Evolutionary conservation across 2,329 filamentous ascomycete species (phyloP).

Genomic region (Pseudocercospora pini-densiflorae): DNA sequence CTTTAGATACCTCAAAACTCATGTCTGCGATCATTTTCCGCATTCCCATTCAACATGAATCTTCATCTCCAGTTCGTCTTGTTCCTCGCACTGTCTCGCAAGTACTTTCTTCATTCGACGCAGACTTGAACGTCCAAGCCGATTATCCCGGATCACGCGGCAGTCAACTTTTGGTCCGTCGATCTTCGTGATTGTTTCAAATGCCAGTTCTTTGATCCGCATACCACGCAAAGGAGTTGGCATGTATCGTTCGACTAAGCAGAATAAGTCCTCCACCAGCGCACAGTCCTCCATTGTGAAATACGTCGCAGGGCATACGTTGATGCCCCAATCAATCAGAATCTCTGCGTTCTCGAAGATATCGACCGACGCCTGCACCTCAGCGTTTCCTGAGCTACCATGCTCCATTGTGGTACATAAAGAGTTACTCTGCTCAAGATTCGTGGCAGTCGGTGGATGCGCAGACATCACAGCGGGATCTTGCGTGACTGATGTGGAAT

Average conservation of each 20-base stretch:
- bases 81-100: slow-evolving; percentile 4
- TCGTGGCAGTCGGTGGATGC: background rate
- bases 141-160: slow-evolving; percentile 8
- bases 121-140: slow-evolving; percentile 8
- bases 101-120: slow-evolving; percentile 14
- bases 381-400: background rate
- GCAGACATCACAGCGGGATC: background rate
- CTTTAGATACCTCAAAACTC: background rate
- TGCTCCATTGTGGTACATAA: too few species aligned
- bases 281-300: slow-evolving; percentile 6
- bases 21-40: background rate
- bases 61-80: slow-evolving; percentile 12
- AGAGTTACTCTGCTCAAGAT: background rate
- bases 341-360: slow-evolving; percentile 5
- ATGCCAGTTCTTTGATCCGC: slow-evolving; percentile 6
- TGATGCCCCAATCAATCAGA: background rate
- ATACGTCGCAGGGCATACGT: background rate
- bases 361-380: background rate
- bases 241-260: slow-evolving; percentile 4
- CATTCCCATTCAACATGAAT: slow-evolving; percentile 15
- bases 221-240: background rate
- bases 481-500: background rate
- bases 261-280: slow-evolving; percentile 10
- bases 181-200: slow-evolving; percentile 2
- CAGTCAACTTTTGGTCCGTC: slow-evolving; percentile 7